Evolutionary conservation across 129 eudicot genomes (phyloP), one percentile per base, ranked within the genome.

Genomic region (Chrysanthemum seticuspe): DNA sequence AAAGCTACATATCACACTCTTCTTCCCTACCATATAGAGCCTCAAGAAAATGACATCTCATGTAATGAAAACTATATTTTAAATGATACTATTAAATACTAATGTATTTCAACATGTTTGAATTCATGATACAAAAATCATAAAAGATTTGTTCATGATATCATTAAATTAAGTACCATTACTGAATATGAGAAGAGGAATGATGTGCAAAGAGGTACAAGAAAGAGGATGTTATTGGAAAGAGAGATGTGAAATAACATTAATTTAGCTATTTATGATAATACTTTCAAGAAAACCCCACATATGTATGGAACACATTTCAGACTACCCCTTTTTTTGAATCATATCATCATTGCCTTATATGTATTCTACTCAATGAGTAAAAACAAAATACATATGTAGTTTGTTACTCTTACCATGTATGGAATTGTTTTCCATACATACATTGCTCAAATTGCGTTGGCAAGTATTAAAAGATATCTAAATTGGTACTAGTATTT

Each of bases 21-120:
- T 74, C 74, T 40, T 56, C 80, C 65, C 80, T 36, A 76, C 80
- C 80, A 3, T 76, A 67, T 57, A 44, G 60, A 66, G 64, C 76
- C 81, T 71, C 81, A 77, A 70, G 81, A 78, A 72, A 70, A 78
- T 55, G 82, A 78, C 82, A n/a, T 71, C 45, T 71, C 82, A 50
- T 78, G 54, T 48, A 54, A 63, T 54, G 77, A 48, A 55, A 78
- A 21, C 59, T 59, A 34, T 70, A 63, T 36, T 44, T 15, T 19
- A 44, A 16, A 53, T 57, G 71, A 51, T 60, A 52, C 11, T 62
- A 51, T 36, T 15, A 48, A 23, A 29, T 65, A 11, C 29, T 14
- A 53, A 55, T 55, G 21, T 57, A 19, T 67, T 15, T 48, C 23
- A 62, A 73, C 48, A 49, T 10, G 21, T 62, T 49, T 62, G n/a